A percentile compares a stretch with the other conserved stretches of the same genome.
phyloP scores from a whole-genome alignment of 176 grass and related monocot species.

The Oryza coarctata region DNA sequence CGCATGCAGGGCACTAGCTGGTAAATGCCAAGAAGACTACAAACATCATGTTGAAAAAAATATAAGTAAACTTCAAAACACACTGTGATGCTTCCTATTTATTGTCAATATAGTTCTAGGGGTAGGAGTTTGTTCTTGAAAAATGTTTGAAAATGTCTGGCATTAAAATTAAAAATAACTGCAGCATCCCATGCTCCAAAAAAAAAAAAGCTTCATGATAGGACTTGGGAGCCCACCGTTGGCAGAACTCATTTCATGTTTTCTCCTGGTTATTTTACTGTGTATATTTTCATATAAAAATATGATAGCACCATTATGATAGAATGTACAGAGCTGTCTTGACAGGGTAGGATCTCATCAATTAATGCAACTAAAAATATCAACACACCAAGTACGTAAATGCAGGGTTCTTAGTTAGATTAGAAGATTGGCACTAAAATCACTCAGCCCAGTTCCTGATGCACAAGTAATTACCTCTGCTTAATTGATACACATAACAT shows the following conservation, averaged over 20 bases:
- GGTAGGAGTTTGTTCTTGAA: neutral
- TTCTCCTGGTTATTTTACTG: neutral
- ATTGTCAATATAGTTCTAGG: constrained; percentile 1
- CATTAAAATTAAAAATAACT: neutral
- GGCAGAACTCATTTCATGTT: neutral
- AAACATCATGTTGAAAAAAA: neutral
- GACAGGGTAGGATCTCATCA: neutral
- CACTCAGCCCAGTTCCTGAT: constrained; percentile 17
- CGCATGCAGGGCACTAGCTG: neutral
- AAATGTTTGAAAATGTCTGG: neutral
- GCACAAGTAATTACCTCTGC: constrained; percentile 1
- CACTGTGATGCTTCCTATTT: neutral
- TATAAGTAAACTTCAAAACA: constrained; percentile 11
- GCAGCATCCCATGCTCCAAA: neutral
- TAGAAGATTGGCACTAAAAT: neutral
- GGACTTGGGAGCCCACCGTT: neutral
- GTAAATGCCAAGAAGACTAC: neutral
- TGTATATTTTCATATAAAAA: neutral
- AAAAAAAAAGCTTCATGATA: neutral
- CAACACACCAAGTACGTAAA: neutral
- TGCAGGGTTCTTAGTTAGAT: neutral
- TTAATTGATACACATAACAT: neutral
- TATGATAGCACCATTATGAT: neutral
- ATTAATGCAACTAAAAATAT: neutral
- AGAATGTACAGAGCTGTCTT: neutral